Evolutionary conservation across 1,139 yeast species (phyloP).

Genomic region (Lodderomyces elongisporus): DNA sequence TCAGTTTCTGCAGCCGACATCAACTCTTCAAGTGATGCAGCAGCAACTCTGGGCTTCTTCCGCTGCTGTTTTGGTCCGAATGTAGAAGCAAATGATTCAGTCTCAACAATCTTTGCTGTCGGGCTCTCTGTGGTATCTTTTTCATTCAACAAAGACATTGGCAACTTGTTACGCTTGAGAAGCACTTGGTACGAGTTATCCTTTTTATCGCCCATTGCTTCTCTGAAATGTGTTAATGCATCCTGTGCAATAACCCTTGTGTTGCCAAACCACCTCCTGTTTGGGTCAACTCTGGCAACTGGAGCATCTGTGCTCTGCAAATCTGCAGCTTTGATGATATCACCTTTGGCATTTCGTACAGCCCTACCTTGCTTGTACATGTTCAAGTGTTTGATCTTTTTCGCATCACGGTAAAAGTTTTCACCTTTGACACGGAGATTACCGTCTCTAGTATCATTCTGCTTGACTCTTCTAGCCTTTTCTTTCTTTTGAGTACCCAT

Average conservation of each 20-base stretch:
- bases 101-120: constrained; percentile 74
- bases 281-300: constrained; percentile 90
- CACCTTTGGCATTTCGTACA: constrained; percentile 81
- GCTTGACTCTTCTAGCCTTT: constrained; percentile 76
- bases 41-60: constrained; percentile 78
- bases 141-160: constrained; percentile 92
- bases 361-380: constrained; percentile 95
- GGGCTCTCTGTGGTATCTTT: constrained; percentile 72
- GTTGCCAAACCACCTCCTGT: constrained; percentile 96
- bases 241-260: constrained; percentile 97
- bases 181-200: constrained; percentile 86
- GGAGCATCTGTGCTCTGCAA: constrained; percentile 88
- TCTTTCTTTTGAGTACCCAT: constrained; percentile 97
- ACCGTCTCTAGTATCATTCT: constrained; percentile 80
- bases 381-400: constrained; percentile 80
- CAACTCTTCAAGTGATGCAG: constrained; percentile 75
- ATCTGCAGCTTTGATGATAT: constrained; percentile 78
- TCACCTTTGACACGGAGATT: constrained; percentile 94
- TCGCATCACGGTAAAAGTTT: constrained; percentile 92
- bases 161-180: constrained; percentile 83
- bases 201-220: constrained; percentile 85
- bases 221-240: constrained; percentile 89
- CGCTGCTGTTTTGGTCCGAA: constrained; percentile 96
- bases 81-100: constrained; percentile 75
- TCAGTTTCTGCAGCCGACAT: constrained; percentile 60